Percentiles rank a stretch among this genome's conserved stretches.
Evolutionary conservation across 192 early-diverging fungal genomes (phyloP).

Genomic region (Rhizophlyctis rosea): DNA sequence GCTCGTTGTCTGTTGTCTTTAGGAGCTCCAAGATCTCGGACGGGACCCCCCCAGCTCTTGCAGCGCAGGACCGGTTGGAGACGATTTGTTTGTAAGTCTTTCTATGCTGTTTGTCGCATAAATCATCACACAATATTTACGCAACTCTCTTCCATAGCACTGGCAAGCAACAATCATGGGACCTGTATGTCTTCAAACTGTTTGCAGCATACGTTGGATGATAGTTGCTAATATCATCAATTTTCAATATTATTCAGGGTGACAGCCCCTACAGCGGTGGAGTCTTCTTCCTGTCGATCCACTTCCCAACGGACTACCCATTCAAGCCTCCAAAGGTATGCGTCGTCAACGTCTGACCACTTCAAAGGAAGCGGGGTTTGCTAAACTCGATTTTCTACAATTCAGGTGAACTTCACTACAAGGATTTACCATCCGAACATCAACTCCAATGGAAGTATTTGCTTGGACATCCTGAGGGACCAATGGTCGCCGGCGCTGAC

Average conservation of each 20-base stretch:
- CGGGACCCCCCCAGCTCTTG: slow-evolving; percentile 97
- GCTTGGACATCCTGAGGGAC: slow-evolving; percentile 96
- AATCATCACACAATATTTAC: background rate
- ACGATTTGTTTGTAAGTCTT: slow-evolving; percentile 63
- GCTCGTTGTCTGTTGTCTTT: slow-evolving; percentile 4
- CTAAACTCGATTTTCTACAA: background rate
- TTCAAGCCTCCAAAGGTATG: slow-evolving; percentile 96
- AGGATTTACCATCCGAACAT: slow-evolving; percentile 99
- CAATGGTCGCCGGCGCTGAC: slow-evolving; percentile 99
- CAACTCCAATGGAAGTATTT: slow-evolving; percentile 97
- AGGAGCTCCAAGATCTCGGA: slow-evolving; percentile 89
- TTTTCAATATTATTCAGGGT: slow-evolving; percentile 43
- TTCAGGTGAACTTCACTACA: slow-evolving; percentile 88
- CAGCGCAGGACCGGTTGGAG: slow-evolving; percentile 93
- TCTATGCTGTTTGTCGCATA: background rate
- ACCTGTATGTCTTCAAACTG: slow-evolving; percentile 61
- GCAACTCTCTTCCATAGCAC: slow-evolving; percentile 48
- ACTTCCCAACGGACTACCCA: slow-evolving; percentile 97
- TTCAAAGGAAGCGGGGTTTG: background rate
- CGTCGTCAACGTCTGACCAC: background rate
- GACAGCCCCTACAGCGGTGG: slow-evolving; percentile 92
- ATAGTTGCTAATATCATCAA: slow-evolving; percentile 3
- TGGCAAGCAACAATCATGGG: slow-evolving; percentile 99
- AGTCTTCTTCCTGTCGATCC: slow-evolving; percentile 96
- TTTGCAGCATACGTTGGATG: background rate